These are phyloP conservation scores for Ustilago xerochloae DNA, from an alignment of 1,284 basidiomycete species.

Conservation along the genomic window DNA sequence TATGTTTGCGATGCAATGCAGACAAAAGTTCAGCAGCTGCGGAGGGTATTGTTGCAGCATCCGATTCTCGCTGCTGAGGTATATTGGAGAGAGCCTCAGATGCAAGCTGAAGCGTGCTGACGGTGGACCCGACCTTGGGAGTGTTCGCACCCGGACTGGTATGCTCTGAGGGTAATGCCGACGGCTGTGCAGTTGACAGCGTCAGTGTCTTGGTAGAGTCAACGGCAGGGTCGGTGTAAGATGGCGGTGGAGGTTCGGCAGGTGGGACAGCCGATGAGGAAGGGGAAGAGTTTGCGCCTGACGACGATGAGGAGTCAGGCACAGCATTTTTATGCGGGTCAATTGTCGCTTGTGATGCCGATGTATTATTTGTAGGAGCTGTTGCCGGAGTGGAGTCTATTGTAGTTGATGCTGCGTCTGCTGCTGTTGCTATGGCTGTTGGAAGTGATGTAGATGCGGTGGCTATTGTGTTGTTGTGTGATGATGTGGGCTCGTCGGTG, in stretches of 20 bases:
- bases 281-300: background rate
- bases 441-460: background rate
- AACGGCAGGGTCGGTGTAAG: background rate
- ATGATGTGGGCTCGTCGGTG: background rate
- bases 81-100: constrained; percentile 35
- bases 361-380: background rate
- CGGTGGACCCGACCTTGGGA: constrained; percentile 18
- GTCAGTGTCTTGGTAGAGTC: constrained; percentile 1
- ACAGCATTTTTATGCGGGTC: background rate
- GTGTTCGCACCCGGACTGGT: constrained; percentile 24
- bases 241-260: background rate
- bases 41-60: constrained; percentile 4
- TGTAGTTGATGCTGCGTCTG: background rate
- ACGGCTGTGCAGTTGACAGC: constrained; percentile 10
- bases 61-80: background rate
- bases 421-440: background rate
- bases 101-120: constrained; percentile 34
- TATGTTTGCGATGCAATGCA: constrained; percentile 23
- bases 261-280: background rate
- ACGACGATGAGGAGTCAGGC: background rate
- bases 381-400: background rate
- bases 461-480: background rate
- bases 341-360: background rate
- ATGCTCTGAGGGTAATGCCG: constrained; percentile 8
- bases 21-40: constrained; percentile 28